A percentile compares a stretch with the other conserved stretches of the same genome.
Evolutionary conservation across 768 basidiomycete genomes (phyloP).

Genomic region (Boletus rubropictus): DNA sequence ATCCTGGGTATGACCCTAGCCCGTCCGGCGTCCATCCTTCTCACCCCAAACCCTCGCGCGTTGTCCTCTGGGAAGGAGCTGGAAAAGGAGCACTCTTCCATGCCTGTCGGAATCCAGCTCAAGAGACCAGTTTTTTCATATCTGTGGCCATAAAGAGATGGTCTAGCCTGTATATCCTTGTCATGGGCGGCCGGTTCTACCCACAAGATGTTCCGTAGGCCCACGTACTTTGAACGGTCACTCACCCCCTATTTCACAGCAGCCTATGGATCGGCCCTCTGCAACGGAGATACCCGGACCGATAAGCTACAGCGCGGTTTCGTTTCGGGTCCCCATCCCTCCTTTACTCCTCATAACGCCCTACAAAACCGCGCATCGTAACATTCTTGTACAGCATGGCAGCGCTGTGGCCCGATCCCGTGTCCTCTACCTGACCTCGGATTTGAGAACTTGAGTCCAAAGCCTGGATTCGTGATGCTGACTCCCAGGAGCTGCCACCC

Average conservation of each 20-base stretch:
- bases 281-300: constrained; percentile 20
- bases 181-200: constrained; percentile 14
- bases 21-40: not conserved
- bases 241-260: constrained; percentile 12
- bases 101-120: constrained; percentile 2
- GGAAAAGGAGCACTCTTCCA: constrained; percentile 2
- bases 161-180: constrained; percentile 14
- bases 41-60: not conserved
- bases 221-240: constrained; percentile 3
- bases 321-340: not conserved
- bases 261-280: constrained; percentile 10
- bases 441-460: not conserved
- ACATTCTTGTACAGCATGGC: not conserved
- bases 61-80: not conserved
- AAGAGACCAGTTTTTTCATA: constrained; percentile 3
- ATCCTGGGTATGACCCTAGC: constrained; percentile 20
- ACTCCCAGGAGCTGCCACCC: no score
- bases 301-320: constrained; percentile 17
- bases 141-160: constrained; percentile 1
- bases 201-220: constrained; percentile 1
- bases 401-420: not conserved
- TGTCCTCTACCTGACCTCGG: not conserved
- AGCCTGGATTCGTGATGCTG: not conserved
- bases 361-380: not conserved
- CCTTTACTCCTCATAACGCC: not conserved